Conservation (phyloP, 148 eudicot species). For the Cornus suecica region DNA sequence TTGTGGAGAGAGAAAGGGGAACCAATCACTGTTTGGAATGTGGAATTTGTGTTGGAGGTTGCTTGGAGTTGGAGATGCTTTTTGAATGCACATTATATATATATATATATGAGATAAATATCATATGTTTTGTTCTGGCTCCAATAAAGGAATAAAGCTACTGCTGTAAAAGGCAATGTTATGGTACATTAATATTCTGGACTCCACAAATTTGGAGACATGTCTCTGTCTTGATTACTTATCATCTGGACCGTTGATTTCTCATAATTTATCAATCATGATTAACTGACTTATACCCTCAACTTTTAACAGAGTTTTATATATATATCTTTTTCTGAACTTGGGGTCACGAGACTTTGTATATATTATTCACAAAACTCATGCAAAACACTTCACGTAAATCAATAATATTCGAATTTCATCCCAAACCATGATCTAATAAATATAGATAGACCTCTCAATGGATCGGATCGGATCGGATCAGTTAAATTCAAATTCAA, state of each 20-base stretch:
- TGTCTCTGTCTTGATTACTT: not conserved
- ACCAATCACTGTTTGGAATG: not conserved
- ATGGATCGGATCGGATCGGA: no score
- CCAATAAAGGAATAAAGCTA: not conserved
- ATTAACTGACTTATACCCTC: not conserved
- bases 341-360: no score
- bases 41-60: not conserved
- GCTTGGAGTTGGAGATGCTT: not conserved
- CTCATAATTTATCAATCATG: not conserved
- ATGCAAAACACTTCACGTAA: no score
- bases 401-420: no score
- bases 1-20: constrained; percentile 10
- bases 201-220: not conserved
- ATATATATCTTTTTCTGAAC: no score
- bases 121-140: not conserved
- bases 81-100: not conserved
- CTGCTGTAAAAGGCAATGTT: not conserved
- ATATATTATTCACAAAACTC: no score
- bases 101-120: not conserved
- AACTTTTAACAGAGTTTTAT: no score
- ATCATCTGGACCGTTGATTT: not conserved
- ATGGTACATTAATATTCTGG: not conserved
- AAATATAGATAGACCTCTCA: no score
- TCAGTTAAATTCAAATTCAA: no score
- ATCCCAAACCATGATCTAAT: no score